These are phyloP conservation scores for Penicillium sp. DNA, from an alignment of 2,329 filamentous ascomycete genomes.

Conservation along the genomic window DNA sequence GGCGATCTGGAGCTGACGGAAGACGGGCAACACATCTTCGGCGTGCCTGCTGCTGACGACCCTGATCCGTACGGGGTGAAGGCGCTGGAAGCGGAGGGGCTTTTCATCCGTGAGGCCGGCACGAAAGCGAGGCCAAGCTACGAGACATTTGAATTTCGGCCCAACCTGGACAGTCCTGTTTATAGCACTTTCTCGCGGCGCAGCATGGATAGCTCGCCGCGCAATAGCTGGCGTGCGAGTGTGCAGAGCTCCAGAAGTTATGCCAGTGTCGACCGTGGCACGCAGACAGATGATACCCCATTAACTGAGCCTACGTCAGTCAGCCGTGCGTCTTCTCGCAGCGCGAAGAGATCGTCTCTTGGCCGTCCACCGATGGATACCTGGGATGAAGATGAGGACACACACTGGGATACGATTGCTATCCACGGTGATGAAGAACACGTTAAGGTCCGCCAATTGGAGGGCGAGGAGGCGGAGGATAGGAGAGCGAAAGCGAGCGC, in stretches of 20 bases:
- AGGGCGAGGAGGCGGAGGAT: conserved; percentile 9
- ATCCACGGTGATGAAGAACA: conserved; percentile 12
- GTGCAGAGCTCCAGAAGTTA: conserved; percentile 55
- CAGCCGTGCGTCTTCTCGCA: conserved; percentile 30
- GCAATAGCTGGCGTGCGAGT: conserved; percentile 60
- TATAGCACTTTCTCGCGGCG: conserved; percentile 52
- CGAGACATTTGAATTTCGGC: conserved; percentile 74
- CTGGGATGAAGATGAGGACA: conserved; percentile 19
- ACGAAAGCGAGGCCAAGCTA: conserved; percentile 63
- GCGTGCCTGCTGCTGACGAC: conserved; percentile 68
- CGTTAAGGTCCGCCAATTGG: conserved; percentile 3
- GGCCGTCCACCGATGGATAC: conserved; percentile 6
- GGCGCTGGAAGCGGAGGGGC: conserved; percentile 70
- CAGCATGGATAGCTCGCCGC: conserved; percentile 58
- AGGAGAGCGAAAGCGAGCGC: conserved; percentile 8
- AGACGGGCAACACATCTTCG: conserved; percentile 48
- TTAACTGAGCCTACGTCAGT: conserved; percentile 26
- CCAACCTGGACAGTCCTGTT: conserved; percentile 63
- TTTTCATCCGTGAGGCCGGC: conserved; percentile 86
- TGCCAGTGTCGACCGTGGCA: conserved; percentile 51
- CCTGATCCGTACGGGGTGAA: conserved; percentile 87
- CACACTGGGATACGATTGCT: conserved; percentile 23
- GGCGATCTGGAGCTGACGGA: conserved; percentile 57
- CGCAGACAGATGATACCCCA: conserved; percentile 55
- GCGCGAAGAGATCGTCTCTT: conserved; percentile 21